A percentile compares a stretch with the other conserved stretches of the same genome.
These are phyloP conservation scores for Didymella pinodella DNA, from an alignment of 2,329 filamentous ascomycete species.

Conservation along the genomic window DNA sequence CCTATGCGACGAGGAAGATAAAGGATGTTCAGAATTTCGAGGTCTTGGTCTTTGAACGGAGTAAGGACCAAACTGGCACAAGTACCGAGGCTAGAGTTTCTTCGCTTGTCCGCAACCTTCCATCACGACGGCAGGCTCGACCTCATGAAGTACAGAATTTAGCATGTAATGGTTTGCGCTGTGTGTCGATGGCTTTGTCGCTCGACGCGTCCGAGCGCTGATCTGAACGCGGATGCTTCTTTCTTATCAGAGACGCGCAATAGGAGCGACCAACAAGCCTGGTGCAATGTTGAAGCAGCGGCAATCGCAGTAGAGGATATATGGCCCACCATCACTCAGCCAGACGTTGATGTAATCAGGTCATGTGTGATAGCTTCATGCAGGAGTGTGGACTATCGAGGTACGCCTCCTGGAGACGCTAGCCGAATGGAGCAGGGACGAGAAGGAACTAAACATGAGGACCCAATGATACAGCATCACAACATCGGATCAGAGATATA, in stretches of 20 bases:
- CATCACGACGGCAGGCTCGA: not conserved
- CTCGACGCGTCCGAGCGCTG: not conserved
- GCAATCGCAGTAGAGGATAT: too few relatives aligned
- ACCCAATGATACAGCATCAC: too few relatives aligned
- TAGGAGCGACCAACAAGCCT: not conserved
- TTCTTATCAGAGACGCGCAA: not conserved
- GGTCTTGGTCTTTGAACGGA: slow-evolving; percentile 17
- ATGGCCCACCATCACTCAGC: too few relatives aligned
- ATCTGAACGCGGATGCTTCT: not conserved
- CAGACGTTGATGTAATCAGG: too few relatives aligned
- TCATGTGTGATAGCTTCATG: too few relatives aligned
- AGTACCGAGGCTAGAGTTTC: slow-evolving; percentile 21
- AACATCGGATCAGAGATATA: too few relatives aligned
- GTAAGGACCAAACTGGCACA: slow-evolving; percentile 11
- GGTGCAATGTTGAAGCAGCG: too few relatives aligned
- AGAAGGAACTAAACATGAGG: not conserved
- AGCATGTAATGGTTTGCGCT: too few relatives aligned
- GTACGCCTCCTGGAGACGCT: too few relatives aligned
- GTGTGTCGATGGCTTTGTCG: not conserved
- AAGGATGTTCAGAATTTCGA: slow-evolving; percentile 2
- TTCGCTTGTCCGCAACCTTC: slow-evolving; percentile 13
- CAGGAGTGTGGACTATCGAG: too few relatives aligned
- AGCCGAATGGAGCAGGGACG: not conserved
- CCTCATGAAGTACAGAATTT: not conserved
- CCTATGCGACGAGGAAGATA: not conserved